A percentile compares a stretch with the other conserved stretches of the same genome.
These are phyloP conservation scores for Botrytis elliptica DNA, from an alignment of 2,329 filamentous ascomycete genomes.

Conservation along the genomic window DNA sequence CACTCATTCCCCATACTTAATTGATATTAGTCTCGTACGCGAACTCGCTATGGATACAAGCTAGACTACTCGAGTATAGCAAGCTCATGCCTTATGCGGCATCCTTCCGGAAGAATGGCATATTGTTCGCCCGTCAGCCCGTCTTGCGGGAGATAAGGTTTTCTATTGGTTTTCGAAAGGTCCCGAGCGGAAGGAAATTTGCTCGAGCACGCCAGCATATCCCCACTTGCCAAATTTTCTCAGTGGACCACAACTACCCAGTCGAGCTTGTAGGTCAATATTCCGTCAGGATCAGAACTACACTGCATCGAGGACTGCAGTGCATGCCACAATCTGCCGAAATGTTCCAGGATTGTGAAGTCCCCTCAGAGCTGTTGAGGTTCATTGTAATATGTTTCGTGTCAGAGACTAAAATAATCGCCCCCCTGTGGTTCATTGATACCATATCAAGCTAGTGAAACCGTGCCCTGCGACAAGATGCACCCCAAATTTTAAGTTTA, in stretches of 20 bases:
- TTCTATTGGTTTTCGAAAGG: neutral
- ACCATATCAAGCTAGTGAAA: neutral
- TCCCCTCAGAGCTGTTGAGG: neutral
- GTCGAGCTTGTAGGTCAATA: neutral
- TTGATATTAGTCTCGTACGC: neutral
- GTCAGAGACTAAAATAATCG: neutral
- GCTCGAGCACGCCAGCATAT: neutral
- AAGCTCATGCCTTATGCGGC: neutral
- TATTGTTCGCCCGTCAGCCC: neutral
- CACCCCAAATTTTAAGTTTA: slow-evolving; percentile 9
- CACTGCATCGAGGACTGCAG: neutral
- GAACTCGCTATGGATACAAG: neutral
- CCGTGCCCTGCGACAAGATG: neutral
- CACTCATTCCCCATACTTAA: neutral
- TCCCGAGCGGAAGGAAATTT: slow-evolving; percentile 2
- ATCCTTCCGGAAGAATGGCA: neutral
- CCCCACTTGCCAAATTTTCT: neutral
- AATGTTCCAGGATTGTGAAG: neutral
- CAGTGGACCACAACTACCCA: neutral
- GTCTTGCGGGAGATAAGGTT: neutral
- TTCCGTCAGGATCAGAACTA: neutral
- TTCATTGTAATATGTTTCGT: slow-evolving; percentile 2
- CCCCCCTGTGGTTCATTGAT: neutral
- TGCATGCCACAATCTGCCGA: neutral
- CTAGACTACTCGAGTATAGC: neutral